Base-by-base conservation (phyloP, 192 early-diverging fungal species). In the Coemansia guatemalensis region DNA sequence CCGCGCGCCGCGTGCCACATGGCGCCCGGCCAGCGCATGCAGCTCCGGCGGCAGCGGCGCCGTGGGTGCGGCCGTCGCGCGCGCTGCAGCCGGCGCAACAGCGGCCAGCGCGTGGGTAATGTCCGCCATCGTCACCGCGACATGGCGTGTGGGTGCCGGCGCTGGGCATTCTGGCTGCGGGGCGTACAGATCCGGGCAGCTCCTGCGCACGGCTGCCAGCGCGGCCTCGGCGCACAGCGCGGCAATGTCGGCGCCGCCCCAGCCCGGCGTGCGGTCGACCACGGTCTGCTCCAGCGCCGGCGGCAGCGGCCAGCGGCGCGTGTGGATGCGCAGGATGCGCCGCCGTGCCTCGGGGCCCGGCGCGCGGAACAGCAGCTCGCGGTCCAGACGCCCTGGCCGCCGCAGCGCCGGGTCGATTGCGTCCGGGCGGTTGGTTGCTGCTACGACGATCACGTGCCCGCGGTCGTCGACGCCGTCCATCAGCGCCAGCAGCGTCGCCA, bases 351-450 rank as follows among this genome's bases (percentile, higher is more conserved):
- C 8, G 61, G 79, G 8, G 69, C 52, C 94, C 0, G 97, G 97
- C 17, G 95, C 95, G 1, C 89, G 83, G 5, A 99, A 92, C 74
- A 94, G 97, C 3, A 97, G 74, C 53, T 97, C 91, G 8, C 94
- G 81, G 71, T 99, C 97, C 59, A 99, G 92, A 5, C 97, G 83
- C 5, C 95, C 97, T 2, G 97, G 97, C 27, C 97, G 83, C 58
- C 97, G 79, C 18, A 99, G 73, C 1, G 94, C 97, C 32, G 85
- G 81, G 62, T 99, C 96, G 56, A 99, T 89, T 50, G 96, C 91
- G 74, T 99, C 97, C 0, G 97, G 97, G 18, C 97, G 88, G 73
- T 99, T 99, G 0, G 97, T 99, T 3, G 97, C 97, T 3, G 95
- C 97, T 2, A 99, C 93, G 0, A 99, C 90, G 0, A 92, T 96